Evolutionary conservation across 2,329 filamentous ascomycete species (phyloP).

Genomic region (Graphilbum fragrans): DNA sequence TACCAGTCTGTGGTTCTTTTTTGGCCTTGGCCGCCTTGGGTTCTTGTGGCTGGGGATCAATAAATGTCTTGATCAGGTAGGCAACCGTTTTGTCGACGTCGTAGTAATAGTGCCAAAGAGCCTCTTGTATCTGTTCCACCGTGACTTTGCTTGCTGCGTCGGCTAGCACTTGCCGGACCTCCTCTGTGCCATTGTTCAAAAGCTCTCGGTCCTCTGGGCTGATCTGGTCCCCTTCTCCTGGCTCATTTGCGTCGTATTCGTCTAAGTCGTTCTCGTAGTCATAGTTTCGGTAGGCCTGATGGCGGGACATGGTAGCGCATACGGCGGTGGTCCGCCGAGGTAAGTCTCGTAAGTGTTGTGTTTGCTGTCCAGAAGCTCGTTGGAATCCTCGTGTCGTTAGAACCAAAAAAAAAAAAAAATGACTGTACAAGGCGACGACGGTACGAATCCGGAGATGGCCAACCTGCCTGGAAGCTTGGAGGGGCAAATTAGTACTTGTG

Average conservation of each 20-base stretch:
- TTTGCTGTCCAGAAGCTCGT: not conserved
- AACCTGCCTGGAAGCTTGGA: not conserved
- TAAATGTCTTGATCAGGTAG: constrained; percentile 60
- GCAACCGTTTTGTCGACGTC: constrained; percentile 76
- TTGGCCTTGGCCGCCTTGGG: constrained; percentile 22
- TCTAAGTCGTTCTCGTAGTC: constrained; percentile 39
- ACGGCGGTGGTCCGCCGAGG: not conserved
- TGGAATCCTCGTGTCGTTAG: too few species aligned
- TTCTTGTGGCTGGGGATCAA: constrained; percentile 23
- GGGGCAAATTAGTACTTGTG: not conserved
- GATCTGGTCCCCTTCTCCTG: constrained; percentile 31
- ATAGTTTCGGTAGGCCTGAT: constrained; percentile 32
- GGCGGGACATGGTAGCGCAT: constrained; percentile 37
- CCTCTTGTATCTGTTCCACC: constrained; percentile 64
- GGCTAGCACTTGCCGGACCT: constrained; percentile 56
- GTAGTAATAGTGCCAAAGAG: constrained; percentile 93
- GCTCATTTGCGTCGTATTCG: constrained; percentile 35
- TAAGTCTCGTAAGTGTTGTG: not conserved
- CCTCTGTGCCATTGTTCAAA: constrained; percentile 53
- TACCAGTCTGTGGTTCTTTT: constrained; percentile 7
- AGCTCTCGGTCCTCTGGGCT: constrained; percentile 33
- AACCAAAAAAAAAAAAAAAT: too few species aligned
- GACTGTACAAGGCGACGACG: too few species aligned
- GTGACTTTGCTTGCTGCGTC: constrained; percentile 43
- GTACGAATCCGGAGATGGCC: too few species aligned